A percentile compares a stretch with the other conserved stretches of the same genome.
phyloP scores from a whole-genome alignment of 306 rosid genomes.

The Casuarina equisetifolia region DNA sequence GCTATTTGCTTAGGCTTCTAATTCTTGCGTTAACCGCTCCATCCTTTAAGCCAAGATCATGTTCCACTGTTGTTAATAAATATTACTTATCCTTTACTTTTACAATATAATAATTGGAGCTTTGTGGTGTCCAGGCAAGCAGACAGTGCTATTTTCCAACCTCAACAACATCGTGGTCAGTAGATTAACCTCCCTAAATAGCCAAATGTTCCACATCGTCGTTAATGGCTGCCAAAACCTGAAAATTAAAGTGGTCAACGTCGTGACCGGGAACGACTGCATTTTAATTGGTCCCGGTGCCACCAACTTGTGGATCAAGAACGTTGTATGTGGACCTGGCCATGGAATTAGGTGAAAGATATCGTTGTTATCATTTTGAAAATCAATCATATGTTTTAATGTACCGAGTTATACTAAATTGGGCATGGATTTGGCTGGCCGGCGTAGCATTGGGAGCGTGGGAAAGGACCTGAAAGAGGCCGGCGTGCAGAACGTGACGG shows the following conservation, averaged over 20 bases:
- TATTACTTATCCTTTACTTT: background rate
- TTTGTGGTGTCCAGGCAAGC: background rate
- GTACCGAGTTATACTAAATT: background rate
- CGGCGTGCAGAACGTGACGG: slow-evolving; percentile 60
- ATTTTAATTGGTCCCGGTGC: slow-evolving; percentile 64
- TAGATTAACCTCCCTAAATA: slow-evolving; percentile 44
- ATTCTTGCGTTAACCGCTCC: background rate
- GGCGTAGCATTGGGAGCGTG: slow-evolving; percentile 54
- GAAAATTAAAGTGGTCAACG: slow-evolving; percentile 34
- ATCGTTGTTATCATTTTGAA: too few species aligned
- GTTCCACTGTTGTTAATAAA: background rate
- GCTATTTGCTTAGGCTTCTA: too few species aligned
- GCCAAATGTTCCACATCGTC: slow-evolving; percentile 56
- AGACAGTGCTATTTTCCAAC: slow-evolving; percentile 39
- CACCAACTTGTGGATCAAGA: slow-evolving; percentile 57
- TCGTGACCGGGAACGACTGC: slow-evolving; percentile 60
- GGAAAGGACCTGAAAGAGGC: slow-evolving; percentile 36
- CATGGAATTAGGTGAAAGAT: slow-evolving; percentile 55
- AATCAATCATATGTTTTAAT: background rate
- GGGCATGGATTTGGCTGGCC: background rate
- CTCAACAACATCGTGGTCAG: slow-evolving; percentile 45
- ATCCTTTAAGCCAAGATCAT: background rate
- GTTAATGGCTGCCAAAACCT: slow-evolving; percentile 45
- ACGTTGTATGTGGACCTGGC: slow-evolving; percentile 59
- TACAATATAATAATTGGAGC: background rate